Percentiles rank a stretch among this genome's conserved stretches.
phyloP scores from a whole-genome alignment of 306 rosid genomes.

The Gleditsia sinensis region DNA sequence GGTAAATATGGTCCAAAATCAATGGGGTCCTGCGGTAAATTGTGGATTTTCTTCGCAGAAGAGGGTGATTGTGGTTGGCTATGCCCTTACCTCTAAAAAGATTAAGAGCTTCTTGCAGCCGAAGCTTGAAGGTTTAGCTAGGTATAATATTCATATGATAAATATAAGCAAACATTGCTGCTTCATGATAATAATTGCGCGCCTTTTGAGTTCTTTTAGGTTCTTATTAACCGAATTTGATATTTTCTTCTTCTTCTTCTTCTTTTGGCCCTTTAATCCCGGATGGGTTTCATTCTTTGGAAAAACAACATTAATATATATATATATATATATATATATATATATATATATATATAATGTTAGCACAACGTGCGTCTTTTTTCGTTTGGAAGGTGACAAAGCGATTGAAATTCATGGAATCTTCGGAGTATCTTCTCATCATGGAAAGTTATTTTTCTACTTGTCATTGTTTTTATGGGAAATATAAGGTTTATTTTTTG shows the following conservation, averaged over 20 bases:
- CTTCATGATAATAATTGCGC: not conserved
- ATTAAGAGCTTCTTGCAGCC: slow-evolving; percentile 89
- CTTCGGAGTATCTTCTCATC: slow-evolving; percentile 1
- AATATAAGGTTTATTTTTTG: not conserved
- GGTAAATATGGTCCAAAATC: not conserved
- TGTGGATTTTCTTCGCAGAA: slow-evolving; percentile 28
- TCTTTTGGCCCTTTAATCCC: too few relatives aligned
- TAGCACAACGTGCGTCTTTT: slow-evolving; percentile 40
- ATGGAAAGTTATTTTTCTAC: not conserved
- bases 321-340: too few relatives aligned
- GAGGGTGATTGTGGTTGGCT: slow-evolving; percentile 57
- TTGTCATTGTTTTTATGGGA: not conserved
- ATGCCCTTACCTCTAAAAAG: slow-evolving; percentile 76
- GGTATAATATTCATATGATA: slow-evolving; percentile 41
- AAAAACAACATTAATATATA: too few relatives aligned
- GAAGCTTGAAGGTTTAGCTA: slow-evolving; percentile 79
- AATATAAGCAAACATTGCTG: not conserved
- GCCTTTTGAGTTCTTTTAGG: not conserved
- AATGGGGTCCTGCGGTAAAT: slow-evolving; percentile 28
- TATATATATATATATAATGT: too few relatives aligned
- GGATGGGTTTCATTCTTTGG: too few relatives aligned
- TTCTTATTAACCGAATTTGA: not conserved
- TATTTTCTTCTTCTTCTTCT: too few relatives aligned
- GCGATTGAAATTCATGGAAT: slow-evolving; percentile 29
- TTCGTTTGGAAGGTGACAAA: slow-evolving; percentile 53